phyloP scores from a whole-genome alignment of 2,329 filamentous ascomycete species.

The Didymella sp. region DNA sequence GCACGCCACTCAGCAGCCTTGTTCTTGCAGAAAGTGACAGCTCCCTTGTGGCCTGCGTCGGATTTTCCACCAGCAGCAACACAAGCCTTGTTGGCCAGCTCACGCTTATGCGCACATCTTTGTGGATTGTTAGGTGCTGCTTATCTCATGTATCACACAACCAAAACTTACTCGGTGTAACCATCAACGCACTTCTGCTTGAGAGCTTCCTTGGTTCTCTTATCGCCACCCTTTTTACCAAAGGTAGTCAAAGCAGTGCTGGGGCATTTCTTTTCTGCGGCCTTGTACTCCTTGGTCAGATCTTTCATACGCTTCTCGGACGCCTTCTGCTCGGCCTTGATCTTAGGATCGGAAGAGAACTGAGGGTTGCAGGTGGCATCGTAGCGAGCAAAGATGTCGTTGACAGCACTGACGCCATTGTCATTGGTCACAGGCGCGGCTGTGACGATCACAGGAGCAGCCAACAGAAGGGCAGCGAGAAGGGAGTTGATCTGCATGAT shows the following conservation, averaged over 20 bases:
- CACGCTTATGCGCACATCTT: background rate
- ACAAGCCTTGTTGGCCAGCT: background rate
- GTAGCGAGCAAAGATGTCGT: background rate
- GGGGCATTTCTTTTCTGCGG: background rate
- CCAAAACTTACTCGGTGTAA: background rate
- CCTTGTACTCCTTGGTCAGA: background rate
- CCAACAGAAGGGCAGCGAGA: background rate
- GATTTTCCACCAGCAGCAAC: background rate
- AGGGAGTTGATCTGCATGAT: background rate
- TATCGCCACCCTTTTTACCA: background rate
- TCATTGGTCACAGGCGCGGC: background rate
- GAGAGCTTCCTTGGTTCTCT: background rate
- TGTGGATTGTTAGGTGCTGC: background rate
- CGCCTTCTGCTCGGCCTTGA: background rate
- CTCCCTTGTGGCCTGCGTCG: background rate
- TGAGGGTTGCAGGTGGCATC: background rate
- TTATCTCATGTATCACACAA: background rate
- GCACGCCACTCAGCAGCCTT: background rate
- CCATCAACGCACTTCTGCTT: background rate
- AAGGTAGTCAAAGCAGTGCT: background rate
- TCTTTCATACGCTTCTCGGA: background rate
- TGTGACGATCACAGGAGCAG: background rate
- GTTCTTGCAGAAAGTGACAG: background rate
- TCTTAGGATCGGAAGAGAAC: background rate
- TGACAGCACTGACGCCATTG: background rate